Conservation (phyloP, 2,329 filamentous ascomycete genomes). For the Aspergillus nomiae region DNA sequence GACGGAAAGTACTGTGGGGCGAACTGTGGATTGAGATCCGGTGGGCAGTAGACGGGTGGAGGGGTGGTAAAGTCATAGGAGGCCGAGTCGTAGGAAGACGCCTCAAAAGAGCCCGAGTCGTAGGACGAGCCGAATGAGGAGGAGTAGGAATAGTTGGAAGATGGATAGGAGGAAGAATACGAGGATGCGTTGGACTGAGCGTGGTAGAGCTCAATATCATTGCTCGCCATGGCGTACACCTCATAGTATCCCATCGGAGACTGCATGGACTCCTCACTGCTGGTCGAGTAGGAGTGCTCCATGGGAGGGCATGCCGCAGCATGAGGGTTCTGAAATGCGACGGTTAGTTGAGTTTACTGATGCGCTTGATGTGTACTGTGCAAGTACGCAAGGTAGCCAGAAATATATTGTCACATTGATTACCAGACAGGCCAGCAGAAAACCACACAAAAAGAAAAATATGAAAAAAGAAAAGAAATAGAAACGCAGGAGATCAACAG, state of each 20-base stretch:
- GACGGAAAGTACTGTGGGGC: constrained; percentile 7
- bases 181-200: neutral
- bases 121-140: constrained; percentile 1
- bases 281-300: constrained; percentile 25
- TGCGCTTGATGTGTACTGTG: neutral
- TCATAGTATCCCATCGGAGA: constrained; percentile 20
- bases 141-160: constrained; percentile 5
- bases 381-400: neutral
- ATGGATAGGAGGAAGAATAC: constrained; percentile 7
- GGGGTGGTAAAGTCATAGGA: constrained; percentile 16
- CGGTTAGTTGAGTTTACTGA: neutral
- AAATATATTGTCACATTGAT: neutral
- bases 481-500: neutral
- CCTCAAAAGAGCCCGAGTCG: constrained; percentile 6
- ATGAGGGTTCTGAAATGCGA: constrained; percentile 13
- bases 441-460: neutral
- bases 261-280: constrained; percentile 22
- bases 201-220: constrained; percentile 13
- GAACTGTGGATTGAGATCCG: neutral
- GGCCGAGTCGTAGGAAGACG: constrained; percentile 4
- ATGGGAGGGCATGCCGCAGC: constrained; percentile 23
- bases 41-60: neutral
- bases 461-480: too few relatives aligned
- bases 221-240: constrained; percentile 14
- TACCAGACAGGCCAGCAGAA: neutral